Conservation (phyloP, 192 early-diverging fungal genomes). For the Coemansia sp. region DNA sequence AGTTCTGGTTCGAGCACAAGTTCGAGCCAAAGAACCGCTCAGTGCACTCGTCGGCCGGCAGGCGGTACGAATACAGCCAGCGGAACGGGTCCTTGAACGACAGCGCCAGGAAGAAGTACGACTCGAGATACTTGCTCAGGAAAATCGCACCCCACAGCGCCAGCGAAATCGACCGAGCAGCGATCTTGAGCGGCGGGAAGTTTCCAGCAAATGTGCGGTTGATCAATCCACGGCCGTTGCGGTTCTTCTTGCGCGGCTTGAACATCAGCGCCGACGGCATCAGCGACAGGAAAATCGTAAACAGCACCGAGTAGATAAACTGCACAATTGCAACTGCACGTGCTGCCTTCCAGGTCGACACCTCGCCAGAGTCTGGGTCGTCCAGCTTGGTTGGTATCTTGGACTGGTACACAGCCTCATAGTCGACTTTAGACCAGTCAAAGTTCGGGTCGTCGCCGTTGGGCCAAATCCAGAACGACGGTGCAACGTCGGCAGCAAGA, state of each 20-base stretch:
- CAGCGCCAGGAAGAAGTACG: constrained; percentile 78
- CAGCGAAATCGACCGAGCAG: constrained; percentile 69
- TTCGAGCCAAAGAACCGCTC: constrained; percentile 59
- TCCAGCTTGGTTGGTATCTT: constrained; percentile 30
- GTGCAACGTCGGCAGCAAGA: constrained; percentile 63
- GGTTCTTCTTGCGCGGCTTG: constrained; percentile 58
- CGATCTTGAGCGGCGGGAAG: constrained; percentile 67
- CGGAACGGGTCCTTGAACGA: constrained; percentile 76
- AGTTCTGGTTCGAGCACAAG: constrained; percentile 67
- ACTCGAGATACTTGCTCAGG: constrained; percentile 74
- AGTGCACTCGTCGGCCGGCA: constrained; percentile 58
- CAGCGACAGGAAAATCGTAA: constrained; percentile 66
- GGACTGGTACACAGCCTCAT: constrained; percentile 33
- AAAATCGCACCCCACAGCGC: constrained; percentile 72
- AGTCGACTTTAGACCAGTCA: constrained; percentile 38
- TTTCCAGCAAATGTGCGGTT: constrained; percentile 73
- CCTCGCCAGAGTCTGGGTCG: constrained; percentile 12
- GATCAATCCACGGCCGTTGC: constrained; percentile 53
- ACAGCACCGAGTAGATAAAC: constrained; percentile 66
- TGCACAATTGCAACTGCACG: constrained; percentile 66
- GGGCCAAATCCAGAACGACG: constrained; percentile 61
- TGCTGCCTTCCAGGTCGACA: constrained; percentile 53
- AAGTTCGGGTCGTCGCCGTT: constrained; percentile 52
- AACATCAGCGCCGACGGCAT: constrained; percentile 67
- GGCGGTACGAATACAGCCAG: constrained; percentile 60